Percentiles rank a stretch among this genome's conserved stretches.
These are phyloP conservation scores for Raffaelea arxii DNA, from an alignment of 2,329 filamentous ascomycete genomes.

Conservation along the genomic window DNA sequence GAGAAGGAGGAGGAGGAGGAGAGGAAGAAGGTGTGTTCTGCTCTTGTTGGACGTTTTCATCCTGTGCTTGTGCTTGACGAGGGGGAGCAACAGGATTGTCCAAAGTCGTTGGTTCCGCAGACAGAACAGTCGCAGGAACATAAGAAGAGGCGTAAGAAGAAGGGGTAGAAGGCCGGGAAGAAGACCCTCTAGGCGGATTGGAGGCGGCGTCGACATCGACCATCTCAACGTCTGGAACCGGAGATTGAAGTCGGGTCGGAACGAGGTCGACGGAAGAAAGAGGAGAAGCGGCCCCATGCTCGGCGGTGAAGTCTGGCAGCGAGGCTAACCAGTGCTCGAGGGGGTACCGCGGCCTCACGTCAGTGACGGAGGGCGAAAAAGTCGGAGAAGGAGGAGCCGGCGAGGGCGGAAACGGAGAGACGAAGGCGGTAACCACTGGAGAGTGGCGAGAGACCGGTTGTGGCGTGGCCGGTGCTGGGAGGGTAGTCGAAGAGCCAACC, in stretches of 20 bases:
- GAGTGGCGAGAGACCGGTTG: too few relatives aligned
- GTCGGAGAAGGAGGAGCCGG: conserved; percentile 12
- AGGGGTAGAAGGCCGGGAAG: neutral
- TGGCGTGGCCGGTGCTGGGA: too few relatives aligned
- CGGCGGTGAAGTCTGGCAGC: neutral
- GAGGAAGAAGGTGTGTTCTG: too few relatives aligned
- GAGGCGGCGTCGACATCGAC: neutral
- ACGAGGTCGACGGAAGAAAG: conserved; percentile 7
- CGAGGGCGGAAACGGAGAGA: conserved; percentile 20
- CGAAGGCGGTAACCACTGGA: too few relatives aligned
- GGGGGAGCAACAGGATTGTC: too few relatives aligned
- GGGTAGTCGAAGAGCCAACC: too few relatives aligned
- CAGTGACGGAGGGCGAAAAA: neutral
- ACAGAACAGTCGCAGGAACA: neutral
- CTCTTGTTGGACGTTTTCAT: too few relatives aligned
- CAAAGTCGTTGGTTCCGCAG: too few relatives aligned
- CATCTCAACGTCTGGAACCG: neutral
- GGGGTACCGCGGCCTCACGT: too few relatives aligned
- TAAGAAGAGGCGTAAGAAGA: neutral
- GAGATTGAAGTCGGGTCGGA: too few relatives aligned
- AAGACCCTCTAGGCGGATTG: neutral
- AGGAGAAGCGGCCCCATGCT: neutral
- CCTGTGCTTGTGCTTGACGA: too few relatives aligned
- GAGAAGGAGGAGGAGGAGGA: too few relatives aligned
- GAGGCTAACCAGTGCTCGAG: neutral